Percentiles rank a stretch among this genome's conserved stretches.
Evolutionary conservation across 2,329 filamentous ascomycete species (phyloP).

Genomic region (Sporothrix pallida): DNA sequence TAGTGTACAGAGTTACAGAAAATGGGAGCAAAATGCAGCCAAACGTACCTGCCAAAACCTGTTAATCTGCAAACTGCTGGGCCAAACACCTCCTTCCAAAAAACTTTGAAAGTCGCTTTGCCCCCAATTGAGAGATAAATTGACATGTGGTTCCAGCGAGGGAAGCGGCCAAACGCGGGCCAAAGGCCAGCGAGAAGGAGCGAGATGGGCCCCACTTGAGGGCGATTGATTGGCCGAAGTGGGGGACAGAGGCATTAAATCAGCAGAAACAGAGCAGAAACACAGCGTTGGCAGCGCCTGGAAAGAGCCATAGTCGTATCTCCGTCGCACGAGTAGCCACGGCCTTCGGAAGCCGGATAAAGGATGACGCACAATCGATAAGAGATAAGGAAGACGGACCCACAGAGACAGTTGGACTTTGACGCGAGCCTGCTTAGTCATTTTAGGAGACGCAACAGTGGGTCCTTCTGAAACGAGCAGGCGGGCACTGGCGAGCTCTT

Average conservation of each 20-base stretch:
- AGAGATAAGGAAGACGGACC: not conserved
- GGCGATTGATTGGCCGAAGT: not conserved
- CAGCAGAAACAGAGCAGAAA: not conserved
- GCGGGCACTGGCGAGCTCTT: not conserved
- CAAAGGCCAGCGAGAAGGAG: constrained; percentile 22
- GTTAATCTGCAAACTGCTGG: too few relatives aligned
- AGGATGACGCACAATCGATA: constrained; percentile 34
- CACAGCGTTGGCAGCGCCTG: not conserved
- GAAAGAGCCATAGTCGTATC: constrained; percentile 32
- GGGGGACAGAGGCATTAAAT: constrained; percentile 23
- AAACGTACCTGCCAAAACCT: not conserved
- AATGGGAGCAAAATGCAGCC: not conserved
- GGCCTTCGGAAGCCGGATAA: constrained; percentile 34
- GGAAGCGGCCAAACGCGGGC: constrained; percentile 32
- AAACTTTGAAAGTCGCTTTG: constrained; percentile 8
- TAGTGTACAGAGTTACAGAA: not conserved
- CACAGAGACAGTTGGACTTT: too few relatives aligned
- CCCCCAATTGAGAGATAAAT: constrained; percentile 37
- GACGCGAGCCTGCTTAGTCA: not conserved
- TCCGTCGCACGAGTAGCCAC: constrained; percentile 37
- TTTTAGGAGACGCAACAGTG: not conserved
- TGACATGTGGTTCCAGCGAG: constrained; percentile 34
- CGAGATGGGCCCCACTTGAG: not conserved
- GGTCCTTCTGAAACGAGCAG: constrained; percentile 5
- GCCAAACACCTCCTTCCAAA: not conserved